Percentiles rank a stretch among this genome's conserved stretches.
These are phyloP conservation scores for Erythrobasidium hasegawianum DNA, from an alignment of 1,284 basidiomycete species.

Conservation along the genomic window DNA sequence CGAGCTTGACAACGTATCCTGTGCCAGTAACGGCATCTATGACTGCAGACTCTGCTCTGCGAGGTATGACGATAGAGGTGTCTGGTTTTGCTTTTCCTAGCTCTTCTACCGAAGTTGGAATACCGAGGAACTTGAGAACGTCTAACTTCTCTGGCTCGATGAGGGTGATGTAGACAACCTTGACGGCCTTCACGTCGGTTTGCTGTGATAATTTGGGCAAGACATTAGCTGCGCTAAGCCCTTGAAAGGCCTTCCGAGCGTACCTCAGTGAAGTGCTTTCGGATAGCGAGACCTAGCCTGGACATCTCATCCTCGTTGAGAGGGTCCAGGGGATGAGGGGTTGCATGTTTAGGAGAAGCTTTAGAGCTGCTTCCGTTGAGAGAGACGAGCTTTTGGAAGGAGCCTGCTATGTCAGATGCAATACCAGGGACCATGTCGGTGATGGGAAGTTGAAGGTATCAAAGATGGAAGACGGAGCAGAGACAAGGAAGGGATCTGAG, in stretches of 20 bases:
- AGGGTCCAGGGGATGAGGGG: constrained; percentile 64
- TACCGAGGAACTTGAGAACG: constrained; percentile 71
- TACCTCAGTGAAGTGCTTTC: constrained; percentile 60
- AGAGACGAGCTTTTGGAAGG: constrained; percentile 23
- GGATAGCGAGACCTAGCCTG: constrained; percentile 60
- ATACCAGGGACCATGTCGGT: constrained; percentile 26
- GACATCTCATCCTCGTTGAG: constrained; percentile 66
- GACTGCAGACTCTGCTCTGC: constrained; percentile 68
- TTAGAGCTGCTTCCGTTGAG: no score
- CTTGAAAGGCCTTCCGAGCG: no score
- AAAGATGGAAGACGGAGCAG: background rate
- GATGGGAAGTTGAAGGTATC: background rate
- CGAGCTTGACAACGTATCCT: constrained; percentile 60
- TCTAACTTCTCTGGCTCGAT: constrained; percentile 63
- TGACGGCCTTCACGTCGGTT: constrained; percentile 63
- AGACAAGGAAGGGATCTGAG: background rate
- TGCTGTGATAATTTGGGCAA: no score
- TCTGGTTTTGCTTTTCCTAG: constrained; percentile 52
- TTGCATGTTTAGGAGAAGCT: background rate
- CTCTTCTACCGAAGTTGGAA: constrained; percentile 62
- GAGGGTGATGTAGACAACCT: constrained; percentile 66
- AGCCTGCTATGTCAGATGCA: constrained; percentile 15
- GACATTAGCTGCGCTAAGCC: no score
- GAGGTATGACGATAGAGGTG: constrained; percentile 55
- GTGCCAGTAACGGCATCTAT: constrained; percentile 51